Evolutionary conservation across 371 early-diverging fungal species (phyloP), one percentile per base, ranked within the genome.

Genomic region (Syncephalastrum contaminatum): DNA sequence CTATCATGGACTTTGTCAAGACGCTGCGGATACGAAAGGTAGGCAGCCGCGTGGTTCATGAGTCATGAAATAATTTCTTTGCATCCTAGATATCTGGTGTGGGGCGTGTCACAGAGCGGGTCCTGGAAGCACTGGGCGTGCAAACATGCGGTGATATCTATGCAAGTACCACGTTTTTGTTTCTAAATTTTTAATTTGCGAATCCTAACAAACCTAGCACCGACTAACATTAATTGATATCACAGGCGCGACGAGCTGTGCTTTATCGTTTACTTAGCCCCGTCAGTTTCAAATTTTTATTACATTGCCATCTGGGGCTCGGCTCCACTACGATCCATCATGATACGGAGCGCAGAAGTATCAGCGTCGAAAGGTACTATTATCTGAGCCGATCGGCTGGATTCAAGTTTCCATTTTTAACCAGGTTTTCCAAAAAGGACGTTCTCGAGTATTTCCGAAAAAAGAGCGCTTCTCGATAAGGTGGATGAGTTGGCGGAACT

Each of bases 91-190:
- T 78, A 24, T 65, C 75, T 10, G 79, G 79, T 18, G 69, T 78
- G 7, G 79, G 79, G 15, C 62, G 79, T 20, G 79, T 78, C 0
- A 78, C 79, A 2, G 79, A 78, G 36, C 54, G 79, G 21, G 68
- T 78, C 8, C 39, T 78, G 27, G 67, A 73, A 44, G 56, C 71
- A 15, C 40, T 78, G 3, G 68, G 64, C 1, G 71, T 78, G 2
- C 50, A 59, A 13, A 71, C 62, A 5, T 73, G 73, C 47, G 59
- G 61, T 19, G 79, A 78, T 51, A 67, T 78, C 18, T 72, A 69
- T 45, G 58, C 44, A 58, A 50, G 58, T 50, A 22, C 21, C 4
- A 12, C 44, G 21, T 44, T 16, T 44, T 44, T 2, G 15, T 8
- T 44, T 44, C 21, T 19, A 21, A 44, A 10, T 44, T 16, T 19